Evolutionary conservation across 164 flowering plant genomes (phyloP), one percentile per base, ranked within the genome.

Genomic region (Magnolia changhungtana): DNA sequence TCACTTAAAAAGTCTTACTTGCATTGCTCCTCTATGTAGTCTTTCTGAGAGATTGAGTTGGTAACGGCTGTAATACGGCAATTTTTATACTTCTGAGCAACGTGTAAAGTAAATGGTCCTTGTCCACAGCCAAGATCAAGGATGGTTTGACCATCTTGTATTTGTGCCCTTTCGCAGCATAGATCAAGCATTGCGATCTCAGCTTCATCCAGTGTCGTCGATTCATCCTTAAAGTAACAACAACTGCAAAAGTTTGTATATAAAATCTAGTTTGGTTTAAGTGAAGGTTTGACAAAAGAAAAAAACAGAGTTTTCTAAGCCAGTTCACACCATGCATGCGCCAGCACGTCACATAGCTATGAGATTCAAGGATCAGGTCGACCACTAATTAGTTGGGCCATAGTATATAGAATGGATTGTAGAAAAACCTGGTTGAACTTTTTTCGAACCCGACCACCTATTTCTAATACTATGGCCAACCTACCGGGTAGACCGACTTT

Each of bases 21-120:
- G 73, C 58, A 70, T 23, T 70, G 52, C 55, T 69, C 49, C 24
- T 76, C 74, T n/a, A 76, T 76, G 68, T 7, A 76, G 37, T 70
- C 69, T 31, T 76, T 76, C 45, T 76, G 78, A 10, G 67, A 58
- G 0, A 76, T 8, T 8, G 78, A 76, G 24, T 70, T 76, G 29
- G 78, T 76, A 13, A 70, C 9, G 18, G 68, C 69, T 45, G 73
- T 69, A 59, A 76, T 68, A 14, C 8, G 16, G 70, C 70, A 67
- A 1, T 67, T 67, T 18, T 24, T 31, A 29, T 67, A 24, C 49
- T 67, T 67, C 24, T 67, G 71, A 29, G 71, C 71, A 29, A 67
- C 45, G 13, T 67, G 71, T 24, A 67, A 14, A 67, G 71, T 67
- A 29, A 67, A 16, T 14, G 71, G 8, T 4, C 71, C 71, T 0